Conservation (phyloP, 164 flowering plant genomes). For the Tetracentron sinense region DNA sequence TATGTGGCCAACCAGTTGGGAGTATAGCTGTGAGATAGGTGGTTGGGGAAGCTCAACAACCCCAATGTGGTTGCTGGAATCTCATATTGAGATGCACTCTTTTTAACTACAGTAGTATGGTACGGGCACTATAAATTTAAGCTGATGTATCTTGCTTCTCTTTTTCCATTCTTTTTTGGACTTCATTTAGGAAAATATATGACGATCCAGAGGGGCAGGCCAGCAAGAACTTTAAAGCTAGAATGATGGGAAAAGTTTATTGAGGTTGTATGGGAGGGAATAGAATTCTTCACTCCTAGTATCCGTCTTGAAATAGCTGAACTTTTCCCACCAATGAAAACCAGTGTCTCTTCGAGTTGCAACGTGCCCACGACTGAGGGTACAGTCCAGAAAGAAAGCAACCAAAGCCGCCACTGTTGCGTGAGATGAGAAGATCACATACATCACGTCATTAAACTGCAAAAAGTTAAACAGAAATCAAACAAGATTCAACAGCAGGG, state of each 20-base stretch:
- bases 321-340: constrained; percentile 88
- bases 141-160: not conserved
- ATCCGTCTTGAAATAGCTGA: constrained; percentile 51
- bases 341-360: constrained; percentile 65
- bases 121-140: no score
- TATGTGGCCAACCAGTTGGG: no score
- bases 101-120: not conserved
- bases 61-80: no score
- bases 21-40: no score
- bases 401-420: constrained; percentile 66
- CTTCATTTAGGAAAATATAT: not conserved
- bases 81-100: not conserved
- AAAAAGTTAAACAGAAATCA: constrained; percentile 3
- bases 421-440: constrained; percentile 78
- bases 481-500: no score
- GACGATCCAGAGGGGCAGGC: not conserved
- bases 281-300: constrained; percentile 81
- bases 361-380: constrained; percentile 43
- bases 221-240: constrained; percentile 13
- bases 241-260: constrained; percentile 77
- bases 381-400: constrained; percentile 63
- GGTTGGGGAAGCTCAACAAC: no score
- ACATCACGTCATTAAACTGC: constrained; percentile 75
- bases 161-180: no score
- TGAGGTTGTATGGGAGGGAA: constrained; percentile 69